A percentile compares a stretch with the other conserved stretches of the same genome.
phyloP scores from a whole-genome alignment of 2,329 filamentous ascomycete species.

The Penicillium sp. region DNA sequence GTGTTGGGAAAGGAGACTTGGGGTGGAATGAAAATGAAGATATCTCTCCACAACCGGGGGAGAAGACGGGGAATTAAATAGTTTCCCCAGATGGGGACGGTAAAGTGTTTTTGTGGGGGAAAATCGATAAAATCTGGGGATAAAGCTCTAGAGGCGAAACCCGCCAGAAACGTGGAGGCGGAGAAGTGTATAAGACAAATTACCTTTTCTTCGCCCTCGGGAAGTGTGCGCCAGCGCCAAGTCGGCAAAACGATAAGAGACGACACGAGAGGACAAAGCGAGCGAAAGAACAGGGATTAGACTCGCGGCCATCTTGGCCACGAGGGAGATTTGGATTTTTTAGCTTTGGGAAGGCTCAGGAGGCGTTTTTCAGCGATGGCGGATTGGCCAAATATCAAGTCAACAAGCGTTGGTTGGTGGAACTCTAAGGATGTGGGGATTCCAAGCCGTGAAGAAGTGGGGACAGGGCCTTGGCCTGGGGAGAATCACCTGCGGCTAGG shows the following conservation, averaged over 20 bases:
- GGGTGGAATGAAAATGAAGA: conserved; percentile 5
- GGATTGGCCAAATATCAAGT: neutral
- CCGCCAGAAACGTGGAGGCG: neutral
- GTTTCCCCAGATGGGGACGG: neutral
- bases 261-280: neutral
- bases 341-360: neutral
- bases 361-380: neutral
- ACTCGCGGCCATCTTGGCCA: conserved; percentile 2
- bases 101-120: conserved; percentile 6
- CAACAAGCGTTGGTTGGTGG: neutral
- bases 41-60: neutral
- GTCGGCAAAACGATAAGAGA: conserved; percentile 4
- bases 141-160: neutral
- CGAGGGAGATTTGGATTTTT: neutral
- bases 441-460: conserved; percentile 15
- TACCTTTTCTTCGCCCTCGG: neutral
- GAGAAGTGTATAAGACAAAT: conserved; percentile 2
- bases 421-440: neutral
- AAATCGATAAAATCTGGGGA: conserved; percentile 18
- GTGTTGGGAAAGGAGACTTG: neutral
- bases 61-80: conserved; percentile 1
- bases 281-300: neutral
- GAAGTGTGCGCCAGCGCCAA: neutral
- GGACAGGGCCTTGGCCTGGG: conserved; percentile 12
- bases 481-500: neutral